A percentile compares a stretch with the other conserved stretches of the same genome.
Conservation (phyloP, 352 stramenopile genomes). For the Phytophthora boehmeriae region DNA sequence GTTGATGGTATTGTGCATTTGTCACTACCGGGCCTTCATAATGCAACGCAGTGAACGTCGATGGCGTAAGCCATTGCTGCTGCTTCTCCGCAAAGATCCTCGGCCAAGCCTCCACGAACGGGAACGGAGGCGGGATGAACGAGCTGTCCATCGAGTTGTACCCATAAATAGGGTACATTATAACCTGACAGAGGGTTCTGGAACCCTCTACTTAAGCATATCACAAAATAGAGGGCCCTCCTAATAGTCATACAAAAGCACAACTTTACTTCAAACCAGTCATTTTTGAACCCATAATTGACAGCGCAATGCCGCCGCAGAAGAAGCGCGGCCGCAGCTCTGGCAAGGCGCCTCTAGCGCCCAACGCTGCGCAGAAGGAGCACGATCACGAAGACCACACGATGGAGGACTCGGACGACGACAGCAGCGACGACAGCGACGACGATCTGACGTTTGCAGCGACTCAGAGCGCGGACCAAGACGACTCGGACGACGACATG, state of each 20-base stretch:
- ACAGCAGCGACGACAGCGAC: constrained; percentile 51
- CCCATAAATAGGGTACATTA: no score
- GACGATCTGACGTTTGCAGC: constrained; percentile 69
- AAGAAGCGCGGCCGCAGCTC: constrained; percentile 43
- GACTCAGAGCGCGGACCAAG: constrained; percentile 27
- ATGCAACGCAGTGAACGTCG: constrained; percentile 8
- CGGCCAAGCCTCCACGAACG: constrained; percentile 75
- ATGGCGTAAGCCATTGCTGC: constrained; percentile 58
- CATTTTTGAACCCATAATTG: constrained; percentile 2
- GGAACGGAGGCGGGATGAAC: constrained; percentile 76
- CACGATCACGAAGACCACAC: constrained; percentile 53
- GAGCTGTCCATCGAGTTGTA: not conserved
- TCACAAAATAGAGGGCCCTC: no score
- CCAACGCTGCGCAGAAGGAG: constrained; percentile 17
- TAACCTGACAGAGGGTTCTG: no score
- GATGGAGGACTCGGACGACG: constrained; percentile 47
- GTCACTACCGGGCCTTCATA: not conserved
- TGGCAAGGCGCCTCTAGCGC: constrained; percentile 21
- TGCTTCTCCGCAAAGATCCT: constrained; percentile 42
- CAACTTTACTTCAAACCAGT: no score
- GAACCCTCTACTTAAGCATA: no score
- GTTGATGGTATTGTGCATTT: constrained; percentile 3
- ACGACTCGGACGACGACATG: constrained; percentile 61
- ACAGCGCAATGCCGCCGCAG: constrained; percentile 29
- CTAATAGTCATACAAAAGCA: no score